phyloP scores from a whole-genome alignment of 2,329 filamentous ascomycete genomes.

The Rugonectria rugulosa region DNA sequence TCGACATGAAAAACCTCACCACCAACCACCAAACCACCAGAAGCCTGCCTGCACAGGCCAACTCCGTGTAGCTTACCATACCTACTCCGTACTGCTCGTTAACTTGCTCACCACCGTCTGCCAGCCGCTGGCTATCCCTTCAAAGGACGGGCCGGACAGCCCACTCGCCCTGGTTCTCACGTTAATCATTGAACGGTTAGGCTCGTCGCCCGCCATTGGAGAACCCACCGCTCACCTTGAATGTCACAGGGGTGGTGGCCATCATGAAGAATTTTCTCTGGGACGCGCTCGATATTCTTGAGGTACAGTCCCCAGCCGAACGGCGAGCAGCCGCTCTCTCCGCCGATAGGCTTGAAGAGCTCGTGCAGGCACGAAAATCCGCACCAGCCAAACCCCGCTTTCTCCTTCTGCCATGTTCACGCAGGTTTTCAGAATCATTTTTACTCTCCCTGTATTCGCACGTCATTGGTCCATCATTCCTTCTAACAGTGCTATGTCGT shows the following conservation, averaged over 20 bases:
- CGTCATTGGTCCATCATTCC: no score
- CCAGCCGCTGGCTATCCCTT: slow-evolving; percentile 15
- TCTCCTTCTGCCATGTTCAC: neutral
- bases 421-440: no score
- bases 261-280: slow-evolving; percentile 13
- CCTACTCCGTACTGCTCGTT: neutral
- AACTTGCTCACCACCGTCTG: slow-evolving; percentile 9
- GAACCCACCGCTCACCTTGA: neutral
- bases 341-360: no score
- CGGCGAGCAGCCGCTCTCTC: neutral
- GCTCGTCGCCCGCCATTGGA: neutral
- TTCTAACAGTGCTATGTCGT: no score
- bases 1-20: slow-evolving; percentile 19
- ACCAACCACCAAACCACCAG: slow-evolving; percentile 7
- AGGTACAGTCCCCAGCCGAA: no score
- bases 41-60: slow-evolving; percentile 20
- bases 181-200: slow-evolving; percentile 13
- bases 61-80: slow-evolving; percentile 9
- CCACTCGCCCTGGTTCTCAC: slow-evolving; percentile 18
- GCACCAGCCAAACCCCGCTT: neutral
- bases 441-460: no score
- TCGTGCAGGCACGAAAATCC: no score
- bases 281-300: neutral
- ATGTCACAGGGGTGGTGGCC: slow-evolving; percentile 7
- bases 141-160: slow-evolving; percentile 22